Percentiles rank a stretch among this genome's conserved stretches.
Evolutionary conservation across 1,284 basidiomycete genomes (phyloP).

Genomic region (Blastosporella zonata): DNA sequence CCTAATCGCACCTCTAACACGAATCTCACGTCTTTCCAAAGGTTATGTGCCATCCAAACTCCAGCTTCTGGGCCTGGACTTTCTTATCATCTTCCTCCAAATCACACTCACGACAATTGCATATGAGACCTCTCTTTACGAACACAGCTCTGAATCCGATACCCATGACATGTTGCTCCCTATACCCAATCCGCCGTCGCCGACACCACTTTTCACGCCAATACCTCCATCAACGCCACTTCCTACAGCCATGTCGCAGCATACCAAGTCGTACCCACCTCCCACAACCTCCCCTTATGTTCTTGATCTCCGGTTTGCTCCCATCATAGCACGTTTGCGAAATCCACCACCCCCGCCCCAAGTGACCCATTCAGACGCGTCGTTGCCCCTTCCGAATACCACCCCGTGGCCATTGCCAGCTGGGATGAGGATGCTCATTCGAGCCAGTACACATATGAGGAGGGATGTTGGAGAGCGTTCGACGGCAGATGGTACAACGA

Average conservation of each 20-base stretch:
- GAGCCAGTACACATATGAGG: conserved; percentile 39
- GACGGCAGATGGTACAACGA: conserved; percentile 16
- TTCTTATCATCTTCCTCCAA: conserved; percentile 63
- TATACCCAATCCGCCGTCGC: conserved; percentile 21
- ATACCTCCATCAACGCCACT: conserved; percentile 20
- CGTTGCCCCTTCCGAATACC: conserved; percentile 61
- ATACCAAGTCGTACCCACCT: conserved; percentile 24
- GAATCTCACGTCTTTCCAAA: conserved; percentile 26
- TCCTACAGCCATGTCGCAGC: conserved; percentile 17
- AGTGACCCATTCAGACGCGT: conserved; percentile 29
- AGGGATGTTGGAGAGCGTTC: conserved; percentile 25
- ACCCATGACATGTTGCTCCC: conserved; percentile 33
- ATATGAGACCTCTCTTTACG: conserved; percentile 53
- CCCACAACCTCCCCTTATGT: conserved; percentile 41
- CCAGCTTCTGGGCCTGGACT: conserved; percentile 63
- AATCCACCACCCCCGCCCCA: conserved; percentile 44
- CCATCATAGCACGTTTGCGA: conserved; percentile 52
- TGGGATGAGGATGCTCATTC: conserved; percentile 51
- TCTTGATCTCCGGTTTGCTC: conserved; percentile 55
- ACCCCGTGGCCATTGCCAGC: conserved; percentile 50
- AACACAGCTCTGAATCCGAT: conserved; percentile 27
- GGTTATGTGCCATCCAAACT: conserved; percentile 58
- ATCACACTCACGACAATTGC: conserved; percentile 61
- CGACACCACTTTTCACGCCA: conserved; percentile 23
- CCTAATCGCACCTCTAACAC: not conserved